Conservation (phyloP, 1,139 yeast genomes). For the Lizanozyma gosingica region DNA sequence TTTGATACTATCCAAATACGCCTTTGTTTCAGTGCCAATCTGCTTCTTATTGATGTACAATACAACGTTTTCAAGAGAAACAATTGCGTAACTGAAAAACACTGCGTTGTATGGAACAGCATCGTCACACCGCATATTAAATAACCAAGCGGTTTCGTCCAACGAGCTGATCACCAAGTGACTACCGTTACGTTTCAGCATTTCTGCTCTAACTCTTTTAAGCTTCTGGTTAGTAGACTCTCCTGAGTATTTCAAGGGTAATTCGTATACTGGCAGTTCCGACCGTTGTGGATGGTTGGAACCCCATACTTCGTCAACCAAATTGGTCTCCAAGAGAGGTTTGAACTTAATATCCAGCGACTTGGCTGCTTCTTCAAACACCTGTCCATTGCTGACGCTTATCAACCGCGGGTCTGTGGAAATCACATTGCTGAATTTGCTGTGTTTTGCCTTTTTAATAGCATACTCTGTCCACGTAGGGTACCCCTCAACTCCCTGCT, state of each 20-base stretch:
- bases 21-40: conserved; percentile 12
- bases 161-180: conserved; percentile 34
- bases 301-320: conserved; percentile 37
- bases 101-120: conserved; percentile 43
- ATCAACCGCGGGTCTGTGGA: conserved; percentile 34
- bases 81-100: conserved; percentile 38
- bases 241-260: conserved; percentile 36
- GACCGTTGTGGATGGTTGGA: conserved; percentile 30
- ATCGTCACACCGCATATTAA: conserved; percentile 38
- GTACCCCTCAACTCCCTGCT: conserved; percentile 66
- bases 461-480: conserved; percentile 90
- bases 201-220: conserved; percentile 16
- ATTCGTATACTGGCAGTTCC: conserved; percentile 28
- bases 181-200: conserved; percentile 15
- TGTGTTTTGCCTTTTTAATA: conserved; percentile 42
- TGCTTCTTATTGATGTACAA: conserved; percentile 33
- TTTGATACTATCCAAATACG: conserved; percentile 20
- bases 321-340: conserved; percentile 23
- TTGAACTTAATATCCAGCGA: conserved; percentile 19
- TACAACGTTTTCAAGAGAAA: conserved; percentile 19
- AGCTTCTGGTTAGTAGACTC: conserved; percentile 28
- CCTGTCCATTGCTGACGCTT: conserved; percentile 26
- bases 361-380: conserved; percentile 17
- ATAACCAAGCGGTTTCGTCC: conserved; percentile 50
- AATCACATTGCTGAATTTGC: conserved; percentile 26